These are phyloP conservation scores for Cryphonectria radicalis DNA, from an alignment of 2,329 filamentous ascomycete genomes.

Conservation along the genomic window DNA sequence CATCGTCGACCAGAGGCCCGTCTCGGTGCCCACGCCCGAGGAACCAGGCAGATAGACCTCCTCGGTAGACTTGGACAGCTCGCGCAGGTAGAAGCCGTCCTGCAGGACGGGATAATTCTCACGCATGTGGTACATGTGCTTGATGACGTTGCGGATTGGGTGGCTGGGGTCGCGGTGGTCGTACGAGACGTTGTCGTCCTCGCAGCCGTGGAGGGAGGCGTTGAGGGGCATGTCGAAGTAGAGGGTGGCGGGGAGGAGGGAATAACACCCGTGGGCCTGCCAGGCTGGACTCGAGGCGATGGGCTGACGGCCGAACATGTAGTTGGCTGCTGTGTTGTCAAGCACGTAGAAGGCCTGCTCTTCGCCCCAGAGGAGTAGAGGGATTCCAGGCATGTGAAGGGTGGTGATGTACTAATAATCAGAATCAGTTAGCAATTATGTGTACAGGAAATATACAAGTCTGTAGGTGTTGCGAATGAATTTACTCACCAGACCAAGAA, in stretches of 20 bases:
- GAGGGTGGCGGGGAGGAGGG: slow-evolving; percentile 57
- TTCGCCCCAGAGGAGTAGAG: slow-evolving; percentile 63
- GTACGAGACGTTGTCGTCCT: slow-evolving; percentile 57
- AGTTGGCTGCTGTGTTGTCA: slow-evolving; percentile 67
- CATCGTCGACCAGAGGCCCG: slow-evolving; percentile 60
- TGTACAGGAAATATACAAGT: too few species aligned
- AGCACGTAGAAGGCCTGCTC: slow-evolving; percentile 68
- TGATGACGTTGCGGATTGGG: slow-evolving; percentile 63
- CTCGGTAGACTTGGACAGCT: slow-evolving; percentile 61
- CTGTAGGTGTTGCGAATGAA: too few species aligned
- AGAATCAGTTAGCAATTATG: not conserved
- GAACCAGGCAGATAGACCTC: slow-evolving; percentile 58
- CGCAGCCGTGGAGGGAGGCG: slow-evolving; percentile 56
- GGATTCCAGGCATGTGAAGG: slow-evolving; percentile 42
- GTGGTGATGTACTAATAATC: slow-evolving; percentile 59
- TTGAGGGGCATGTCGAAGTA: slow-evolving; percentile 63
- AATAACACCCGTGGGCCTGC: slow-evolving; percentile 68
- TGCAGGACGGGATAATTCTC: slow-evolving; percentile 60
- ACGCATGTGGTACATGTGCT: slow-evolving; percentile 64
- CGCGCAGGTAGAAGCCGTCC: slow-evolving; percentile 60
- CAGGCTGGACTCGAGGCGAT: slow-evolving; percentile 66
- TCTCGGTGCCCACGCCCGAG: slow-evolving; percentile 56
- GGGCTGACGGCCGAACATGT: slow-evolving; percentile 66
- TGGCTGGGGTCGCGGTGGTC: slow-evolving; percentile 68
- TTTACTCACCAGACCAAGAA: slow-evolving; percentile 46